phyloP scores from a whole-genome alignment of 192 early-diverging fungal genomes.

The Coemansia sp. region DNA sequence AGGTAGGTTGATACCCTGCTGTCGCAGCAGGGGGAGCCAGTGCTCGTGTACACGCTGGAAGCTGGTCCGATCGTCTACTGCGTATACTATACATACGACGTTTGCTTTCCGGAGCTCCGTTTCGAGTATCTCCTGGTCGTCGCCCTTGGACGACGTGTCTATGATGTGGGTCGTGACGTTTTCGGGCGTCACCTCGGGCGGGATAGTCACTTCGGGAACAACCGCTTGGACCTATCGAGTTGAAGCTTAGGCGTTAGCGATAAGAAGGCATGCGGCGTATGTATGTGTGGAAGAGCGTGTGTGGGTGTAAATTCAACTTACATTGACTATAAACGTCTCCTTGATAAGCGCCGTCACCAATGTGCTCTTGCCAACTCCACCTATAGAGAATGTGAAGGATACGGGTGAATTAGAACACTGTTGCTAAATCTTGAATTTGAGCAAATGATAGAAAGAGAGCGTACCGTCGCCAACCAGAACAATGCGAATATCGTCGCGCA shows the following conservation, averaged over 20 bases:
- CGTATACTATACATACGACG: slow-evolving; percentile 98
- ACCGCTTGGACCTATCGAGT: slow-evolving; percentile 74
- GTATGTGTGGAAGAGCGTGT: slow-evolving; percentile 13
- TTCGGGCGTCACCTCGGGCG: slow-evolving; percentile 95
- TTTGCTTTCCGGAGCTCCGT: slow-evolving; percentile 96
- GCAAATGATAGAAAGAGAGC: slow-evolving; percentile 11
- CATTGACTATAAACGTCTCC: slow-evolving; percentile 92
- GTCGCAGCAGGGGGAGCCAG: slow-evolving; percentile 94
- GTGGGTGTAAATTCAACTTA: slow-evolving; percentile 37
- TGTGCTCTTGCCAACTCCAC: slow-evolving; percentile 95
- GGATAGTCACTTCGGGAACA: slow-evolving; percentile 99
- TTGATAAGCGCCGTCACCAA: slow-evolving; percentile 97
- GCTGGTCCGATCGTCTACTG: slow-evolving; percentile 81
- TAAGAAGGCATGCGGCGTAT: neutral
- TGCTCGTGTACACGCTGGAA: slow-evolving; percentile 83
- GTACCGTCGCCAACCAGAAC: slow-evolving; percentile 91
- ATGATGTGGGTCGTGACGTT: slow-evolving; percentile 97
- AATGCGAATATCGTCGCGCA: slow-evolving; percentile 90
- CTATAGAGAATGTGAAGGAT: slow-evolving; percentile 25
- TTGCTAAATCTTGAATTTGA: neutral
- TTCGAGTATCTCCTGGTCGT: slow-evolving; percentile 88
- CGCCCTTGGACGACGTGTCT: slow-evolving; percentile 87
- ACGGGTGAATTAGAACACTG: slow-evolving; percentile 2
- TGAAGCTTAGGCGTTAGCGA: neutral
- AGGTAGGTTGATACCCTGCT: slow-evolving; percentile 92